Conservation (phyloP, 805 yeast species). For the Starmerella scarabaei region DNA sequence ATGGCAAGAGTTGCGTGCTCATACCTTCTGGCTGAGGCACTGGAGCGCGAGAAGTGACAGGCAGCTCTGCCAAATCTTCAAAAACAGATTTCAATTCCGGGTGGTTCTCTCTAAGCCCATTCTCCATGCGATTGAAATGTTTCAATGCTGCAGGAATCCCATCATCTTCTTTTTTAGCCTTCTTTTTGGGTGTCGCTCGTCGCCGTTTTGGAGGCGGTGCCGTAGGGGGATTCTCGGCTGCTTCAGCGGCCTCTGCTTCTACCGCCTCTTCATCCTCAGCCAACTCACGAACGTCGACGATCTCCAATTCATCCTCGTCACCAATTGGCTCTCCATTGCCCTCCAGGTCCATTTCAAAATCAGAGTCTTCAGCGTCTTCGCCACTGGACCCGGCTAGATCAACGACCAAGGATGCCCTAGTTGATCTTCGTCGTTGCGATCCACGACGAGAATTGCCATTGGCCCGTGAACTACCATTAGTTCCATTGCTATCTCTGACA, state of each 20-base stretch:
- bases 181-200: background rate
- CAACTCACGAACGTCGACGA: background rate
- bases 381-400: slow-evolving; percentile 8
- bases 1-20: slow-evolving; percentile 64
- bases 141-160: slow-evolving; percentile 13
- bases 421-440: background rate
- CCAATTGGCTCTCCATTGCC: background rate
- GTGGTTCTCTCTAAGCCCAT: slow-evolving; percentile 56
- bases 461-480: background rate
- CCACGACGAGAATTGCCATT: background rate
- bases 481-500: background rate
- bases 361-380: slow-evolving; percentile 4
- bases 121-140: slow-evolving; percentile 45
- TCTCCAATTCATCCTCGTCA: slow-evolving; percentile 1
- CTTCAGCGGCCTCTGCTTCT: background rate
- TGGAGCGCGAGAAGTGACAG: slow-evolving; percentile 26
- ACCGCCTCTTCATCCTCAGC: background rate
- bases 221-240: slow-evolving; percentile 1
- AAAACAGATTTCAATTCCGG: slow-evolving; percentile 68
- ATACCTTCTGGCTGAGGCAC: slow-evolving; percentile 62
- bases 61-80: slow-evolving; percentile 42
- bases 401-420: background rate
- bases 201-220: slow-evolving; percentile 1
- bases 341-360: background rate
- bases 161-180: slow-evolving; percentile 11